These are phyloP conservation scores for Psilocybe cyanescens DNA, from an alignment of 768 basidiomycete species.

Conservation along the genomic window DNA sequence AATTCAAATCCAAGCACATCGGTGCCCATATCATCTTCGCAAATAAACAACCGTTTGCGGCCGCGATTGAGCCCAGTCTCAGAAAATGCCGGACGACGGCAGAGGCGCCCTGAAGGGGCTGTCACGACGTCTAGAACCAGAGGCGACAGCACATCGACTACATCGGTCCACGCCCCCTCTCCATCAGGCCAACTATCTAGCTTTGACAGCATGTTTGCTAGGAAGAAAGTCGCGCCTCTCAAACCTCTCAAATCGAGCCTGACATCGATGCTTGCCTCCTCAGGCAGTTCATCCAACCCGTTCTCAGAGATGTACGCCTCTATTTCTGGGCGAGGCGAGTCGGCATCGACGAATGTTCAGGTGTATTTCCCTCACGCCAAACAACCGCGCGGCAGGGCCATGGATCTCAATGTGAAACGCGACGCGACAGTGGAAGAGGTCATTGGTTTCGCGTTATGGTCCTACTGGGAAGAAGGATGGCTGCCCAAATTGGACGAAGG, in stretches of 20 bases:
- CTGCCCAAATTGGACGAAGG: constrained; percentile 77
- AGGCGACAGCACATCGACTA: constrained; percentile 25
- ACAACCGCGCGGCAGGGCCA: constrained; percentile 59
- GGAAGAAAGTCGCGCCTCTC: constrained; percentile 49
- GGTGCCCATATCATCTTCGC: constrained; percentile 50
- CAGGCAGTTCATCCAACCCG: constrained; percentile 74
- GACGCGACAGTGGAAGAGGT: constrained; percentile 96
- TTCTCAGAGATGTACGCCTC: constrained; percentile 87
- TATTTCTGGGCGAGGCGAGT: constrained; percentile 76
- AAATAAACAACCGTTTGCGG: constrained; percentile 41
- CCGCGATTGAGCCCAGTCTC: constrained; percentile 67
- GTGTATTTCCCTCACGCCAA: constrained; percentile 87
- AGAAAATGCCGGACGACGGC: constrained; percentile 43
- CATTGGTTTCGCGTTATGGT: constrained; percentile 90
- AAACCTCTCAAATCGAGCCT: constrained; percentile 63
- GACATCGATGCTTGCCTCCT: constrained; percentile 73
- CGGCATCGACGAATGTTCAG: constrained; percentile 64
- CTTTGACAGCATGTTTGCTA: constrained; percentile 46
- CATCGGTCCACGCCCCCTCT: constrained; percentile 18
- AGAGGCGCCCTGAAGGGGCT: constrained; percentile 17
- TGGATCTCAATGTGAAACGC: constrained; percentile 77
- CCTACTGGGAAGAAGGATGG: constrained; percentile 91
- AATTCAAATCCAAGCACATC: constrained; percentile 49
- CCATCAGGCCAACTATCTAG: constrained; percentile 10
- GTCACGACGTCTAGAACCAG: constrained; percentile 18